Percentiles rank a stretch among this genome's conserved stretches.
Conservation (phyloP, 495 filamentous ascomycete species). For the Penicillium macrosclerotiorum region DNA sequence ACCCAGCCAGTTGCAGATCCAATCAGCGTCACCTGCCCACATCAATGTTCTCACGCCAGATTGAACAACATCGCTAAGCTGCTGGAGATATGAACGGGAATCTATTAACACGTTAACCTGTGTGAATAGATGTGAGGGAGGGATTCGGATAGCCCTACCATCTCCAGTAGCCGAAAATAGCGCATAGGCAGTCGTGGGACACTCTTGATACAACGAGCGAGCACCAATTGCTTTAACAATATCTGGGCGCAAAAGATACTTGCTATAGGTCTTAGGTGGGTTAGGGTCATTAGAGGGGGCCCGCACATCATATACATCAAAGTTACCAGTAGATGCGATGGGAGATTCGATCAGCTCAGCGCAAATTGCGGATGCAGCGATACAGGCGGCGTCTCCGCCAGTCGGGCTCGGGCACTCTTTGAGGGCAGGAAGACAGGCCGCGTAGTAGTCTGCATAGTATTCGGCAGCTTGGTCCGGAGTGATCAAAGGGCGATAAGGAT, state of each 20-base stretch:
- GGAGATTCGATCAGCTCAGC: slow-evolving; percentile 42
- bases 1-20: slow-evolving; percentile 57
- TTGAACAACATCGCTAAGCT: slow-evolving; percentile 47
- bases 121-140: too few relatives aligned
- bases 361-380: slow-evolving; percentile 42
- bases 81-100: slow-evolving; percentile 44
- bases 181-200: slow-evolving; percentile 34
- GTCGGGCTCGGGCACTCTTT: slow-evolving; percentile 34
- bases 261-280: slow-evolving; percentile 47
- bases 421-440: slow-evolving; percentile 39
- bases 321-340: slow-evolving; percentile 30
- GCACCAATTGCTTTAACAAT: slow-evolving; percentile 54
- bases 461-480: slow-evolving; percentile 34
- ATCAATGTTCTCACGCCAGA: slow-evolving; percentile 48
- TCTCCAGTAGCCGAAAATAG: slow-evolving; percentile 50
- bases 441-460: slow-evolving; percentile 37
- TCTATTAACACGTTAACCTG: too few relatives aligned
- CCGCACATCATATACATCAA: slow-evolving; percentile 54
- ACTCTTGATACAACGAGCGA: slow-evolving; percentile 44
- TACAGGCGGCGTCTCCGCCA: slow-evolving; percentile 38
- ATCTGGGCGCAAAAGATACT: slow-evolving; percentile 36
- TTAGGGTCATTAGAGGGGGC: slow-evolving; percentile 40
- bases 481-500: slow-evolving; percentile 51
- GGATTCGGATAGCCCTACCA: too few relatives aligned
- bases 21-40: slow-evolving; percentile 59